Conservation (phyloP, 2,329 filamentous ascomycete species). For the Cadophora malorum region DNA sequence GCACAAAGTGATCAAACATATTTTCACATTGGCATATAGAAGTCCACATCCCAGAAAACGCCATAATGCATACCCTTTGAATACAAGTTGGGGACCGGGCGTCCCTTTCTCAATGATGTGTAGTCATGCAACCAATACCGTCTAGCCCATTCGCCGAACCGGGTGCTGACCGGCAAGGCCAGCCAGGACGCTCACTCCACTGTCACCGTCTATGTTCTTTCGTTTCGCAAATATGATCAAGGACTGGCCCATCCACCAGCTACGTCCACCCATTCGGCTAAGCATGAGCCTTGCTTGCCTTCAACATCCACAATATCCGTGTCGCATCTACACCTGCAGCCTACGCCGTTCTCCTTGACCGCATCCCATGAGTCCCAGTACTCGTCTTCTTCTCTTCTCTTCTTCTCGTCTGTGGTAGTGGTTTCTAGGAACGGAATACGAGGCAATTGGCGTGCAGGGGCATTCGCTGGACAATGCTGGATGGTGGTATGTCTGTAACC, state of each 20-base stretch:
- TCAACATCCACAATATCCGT: constrained; percentile 98
- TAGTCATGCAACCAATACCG: constrained; percentile 17
- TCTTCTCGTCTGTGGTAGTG: constrained; percentile 81
- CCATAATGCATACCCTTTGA: constrained; percentile 36
- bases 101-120: constrained; percentile 20
- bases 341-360: constrained; percentile 93
- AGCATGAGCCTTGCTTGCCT: constrained; percentile 94
- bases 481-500: constrained; percentile 99
- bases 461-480: constrained; percentile 97
- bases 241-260: constrained; percentile 83
- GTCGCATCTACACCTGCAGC: constrained; percentile 95
- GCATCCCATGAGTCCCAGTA: constrained; percentile 93
- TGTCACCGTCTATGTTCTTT: constrained; percentile 11
- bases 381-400: constrained; percentile 88
- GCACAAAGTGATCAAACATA: constrained; percentile 31
- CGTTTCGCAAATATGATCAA: constrained; percentile 35
- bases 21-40: constrained; percentile 39
- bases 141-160: constrained; percentile 11
- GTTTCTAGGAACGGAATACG: constrained; percentile 81
- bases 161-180: constrained; percentile 17
- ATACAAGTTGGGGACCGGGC: constrained; percentile 31
- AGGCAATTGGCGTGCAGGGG: constrained; percentile 83
- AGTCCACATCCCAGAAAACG: constrained; percentile 33
- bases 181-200: constrained; percentile 11
- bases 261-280: constrained; percentile 96